These are phyloP conservation scores for Fusarium piperis DNA, from an alignment of 2,329 filamentous ascomycete genomes.

Conservation along the genomic window DNA sequence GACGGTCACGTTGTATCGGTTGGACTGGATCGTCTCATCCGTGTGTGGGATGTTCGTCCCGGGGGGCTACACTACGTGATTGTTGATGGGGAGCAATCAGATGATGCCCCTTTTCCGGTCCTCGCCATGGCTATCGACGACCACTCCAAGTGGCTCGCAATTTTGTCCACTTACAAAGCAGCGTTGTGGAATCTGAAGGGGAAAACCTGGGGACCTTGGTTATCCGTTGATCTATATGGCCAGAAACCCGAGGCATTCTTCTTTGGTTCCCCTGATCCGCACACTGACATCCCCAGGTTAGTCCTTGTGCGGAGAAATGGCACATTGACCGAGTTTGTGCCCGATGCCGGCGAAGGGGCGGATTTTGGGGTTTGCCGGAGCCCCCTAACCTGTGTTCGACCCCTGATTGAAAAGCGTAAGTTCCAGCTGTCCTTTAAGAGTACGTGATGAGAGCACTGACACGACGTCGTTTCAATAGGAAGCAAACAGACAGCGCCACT, in stretches of 20 bases:
- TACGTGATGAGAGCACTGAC: background rate
- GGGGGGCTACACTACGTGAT: conserved; percentile 54
- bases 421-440: background rate
- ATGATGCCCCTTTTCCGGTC: conserved; percentile 65
- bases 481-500: conserved; percentile 17
- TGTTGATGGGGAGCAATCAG: conserved; percentile 51
- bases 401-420: conserved; percentile 58
- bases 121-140: conserved; percentile 72
- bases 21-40: conserved; percentile 74
- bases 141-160: conserved; percentile 71
- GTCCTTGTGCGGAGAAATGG: conserved; percentile 73
- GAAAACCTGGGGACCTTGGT: conserved; percentile 64
- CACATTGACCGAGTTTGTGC: conserved; percentile 66
- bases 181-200: conserved; percentile 71
- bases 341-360: conserved; percentile 52
- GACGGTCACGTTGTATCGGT: conserved; percentile 75
- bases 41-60: conserved; percentile 70
- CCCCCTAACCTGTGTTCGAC: conserved; percentile 60
- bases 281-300: conserved; percentile 55
- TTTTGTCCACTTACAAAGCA: conserved; percentile 68
- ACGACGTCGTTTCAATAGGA: conserved; percentile 2
- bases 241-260: conserved; percentile 71
- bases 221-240: conserved; percentile 60
- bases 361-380: conserved; percentile 63
- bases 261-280: conserved; percentile 60